These are phyloP conservation scores for Exophiala aquamarina DNA, from an alignment of 2,329 filamentous ascomycete species.

Conservation along the genomic window DNA sequence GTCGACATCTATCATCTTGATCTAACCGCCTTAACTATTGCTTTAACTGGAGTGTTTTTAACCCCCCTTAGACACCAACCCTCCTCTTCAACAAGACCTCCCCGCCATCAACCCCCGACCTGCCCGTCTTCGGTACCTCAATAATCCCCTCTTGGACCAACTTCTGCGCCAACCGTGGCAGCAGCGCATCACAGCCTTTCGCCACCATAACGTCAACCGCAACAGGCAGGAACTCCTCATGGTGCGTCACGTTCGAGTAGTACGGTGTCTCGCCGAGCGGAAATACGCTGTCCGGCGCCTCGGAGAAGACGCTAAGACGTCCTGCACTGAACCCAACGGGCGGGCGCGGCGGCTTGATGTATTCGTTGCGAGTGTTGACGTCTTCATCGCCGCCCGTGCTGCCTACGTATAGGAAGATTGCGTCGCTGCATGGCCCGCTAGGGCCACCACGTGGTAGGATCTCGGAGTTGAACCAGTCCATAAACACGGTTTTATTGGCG, in stretches of 20 bases:
- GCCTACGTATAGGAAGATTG: slow-evolving; percentile 31
- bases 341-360: slow-evolving; percentile 9
- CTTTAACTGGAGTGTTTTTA: too few species aligned
- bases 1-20: too few species aligned
- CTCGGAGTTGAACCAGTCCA: slow-evolving; percentile 34
- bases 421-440: slow-evolving; percentile 31
- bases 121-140: neutral
- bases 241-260: slow-evolving; percentile 42
- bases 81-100: slow-evolving; percentile 8
- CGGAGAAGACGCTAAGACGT: neutral
- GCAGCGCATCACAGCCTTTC: slow-evolving; percentile 54
- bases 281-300: slow-evolving; percentile 1
- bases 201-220: slow-evolving; percentile 58
- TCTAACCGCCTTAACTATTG: too few species aligned
- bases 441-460: slow-evolving; percentile 25
- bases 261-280: slow-evolving; percentile 11
- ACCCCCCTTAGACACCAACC: neutral
- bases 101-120: slow-evolving; percentile 7
- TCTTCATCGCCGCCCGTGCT: neutral
- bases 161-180: slow-evolving; percentile 7
- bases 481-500: slow-evolving; percentile 36
- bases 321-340: slow-evolving; percentile 1
- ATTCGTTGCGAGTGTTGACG: neutral
- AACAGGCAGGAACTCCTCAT: slow-evolving; percentile 56
- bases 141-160: slow-evolving; percentile 10